Evolutionary conservation across 495 filamentous ascomycete genomes (phyloP), one percentile per base, ranked within the genome.

Genomic region (Neurospora sp.): DNA sequence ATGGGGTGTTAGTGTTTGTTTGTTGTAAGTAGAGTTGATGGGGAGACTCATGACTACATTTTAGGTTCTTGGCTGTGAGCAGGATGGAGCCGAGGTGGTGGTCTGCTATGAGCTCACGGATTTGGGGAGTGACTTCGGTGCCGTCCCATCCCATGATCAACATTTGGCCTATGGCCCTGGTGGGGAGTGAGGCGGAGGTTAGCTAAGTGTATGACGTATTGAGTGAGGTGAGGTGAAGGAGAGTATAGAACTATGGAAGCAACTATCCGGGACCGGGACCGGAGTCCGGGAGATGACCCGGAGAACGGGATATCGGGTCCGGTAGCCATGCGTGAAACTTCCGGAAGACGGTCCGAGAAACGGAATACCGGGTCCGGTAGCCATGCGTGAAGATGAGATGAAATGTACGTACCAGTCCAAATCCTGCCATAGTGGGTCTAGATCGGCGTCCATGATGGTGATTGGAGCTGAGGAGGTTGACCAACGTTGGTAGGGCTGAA

Each of bases 91-190:
- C 94, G 12, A 97, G 78, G 76, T 97, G 91, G 77, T 96, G 92
- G 74, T 95, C 87, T 79, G 93, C 89, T 76, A 97, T 96, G 74
- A 97, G 88, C 44, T 88, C 89, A 76, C 90, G 90, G 76, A 97
- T 96, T 82, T 94, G 92, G 69, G 91, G 91, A 37, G 91, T 96
- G 73, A 96, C 91, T 76, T 92, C 88, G 66, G 93, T 94, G 73
- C 93, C 93, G 86, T 97, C 93, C 85, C 94, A 97, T 80, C 93
- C 94, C 93, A 96, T 95, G 87, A 96, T 95, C 83, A 97, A 90
- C 82, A 96, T 89, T 86, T 97, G 93, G 72, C 94, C 94, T 86
- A 94, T 92, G 71, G 87, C 85, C 84, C 85, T 88, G 81, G 27
- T 5, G 20, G 48, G 20, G 48, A 12, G 1, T 11, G 66, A 6